Evolutionary conservation across 1,284 basidiomycete species (phyloP).

Genomic region (Phellopilus nigrolimitatus): DNA sequence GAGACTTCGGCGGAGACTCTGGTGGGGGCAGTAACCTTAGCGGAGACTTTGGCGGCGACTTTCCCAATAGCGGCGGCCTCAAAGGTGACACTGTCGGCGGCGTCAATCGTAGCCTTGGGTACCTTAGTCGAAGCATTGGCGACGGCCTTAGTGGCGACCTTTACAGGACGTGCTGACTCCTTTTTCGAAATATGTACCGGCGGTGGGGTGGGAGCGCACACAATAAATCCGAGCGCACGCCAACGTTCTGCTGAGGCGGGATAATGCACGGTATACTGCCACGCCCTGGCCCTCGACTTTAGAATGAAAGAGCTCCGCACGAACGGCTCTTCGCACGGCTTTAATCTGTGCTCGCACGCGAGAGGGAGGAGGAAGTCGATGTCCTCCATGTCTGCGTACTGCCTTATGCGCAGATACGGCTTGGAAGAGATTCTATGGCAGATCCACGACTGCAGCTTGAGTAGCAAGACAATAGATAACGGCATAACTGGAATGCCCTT

Average conservation of each 20-base stretch:
- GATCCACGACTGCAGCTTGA: conserved; percentile 48
- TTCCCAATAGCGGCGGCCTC: too few relatives aligned
- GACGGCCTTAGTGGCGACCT: too few relatives aligned
- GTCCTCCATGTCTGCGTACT: conserved; percentile 39
- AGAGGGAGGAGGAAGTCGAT: conserved; percentile 32
- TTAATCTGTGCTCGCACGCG: conserved; percentile 24
- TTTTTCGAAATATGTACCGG: too few relatives aligned
- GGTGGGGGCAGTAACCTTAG: too few relatives aligned
- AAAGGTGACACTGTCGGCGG: too few relatives aligned
- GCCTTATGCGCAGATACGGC: conserved; percentile 33
- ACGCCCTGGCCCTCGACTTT: conserved; percentile 23
- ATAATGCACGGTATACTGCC: conserved; percentile 24
- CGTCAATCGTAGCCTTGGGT: too few relatives aligned
- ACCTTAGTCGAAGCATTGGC: too few relatives aligned
- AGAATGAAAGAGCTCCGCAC: conserved; percentile 27
- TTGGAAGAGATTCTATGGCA: conserved; percentile 37
- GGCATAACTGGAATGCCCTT: conserved; percentile 39
- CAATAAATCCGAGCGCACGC: conserved; percentile 26
- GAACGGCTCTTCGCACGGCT: conserved; percentile 25
- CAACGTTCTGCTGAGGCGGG: conserved; percentile 25
- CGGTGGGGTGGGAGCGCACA: background rate
- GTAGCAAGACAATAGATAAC: conserved; percentile 38
- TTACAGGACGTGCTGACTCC: too few relatives aligned
- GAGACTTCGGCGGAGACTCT: too few relatives aligned
- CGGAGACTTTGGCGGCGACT: too few relatives aligned